These are phyloP conservation scores for Naematelia encephala DNA, from an alignment of 768 basidiomycete genomes.

Conservation along the genomic window DNA sequence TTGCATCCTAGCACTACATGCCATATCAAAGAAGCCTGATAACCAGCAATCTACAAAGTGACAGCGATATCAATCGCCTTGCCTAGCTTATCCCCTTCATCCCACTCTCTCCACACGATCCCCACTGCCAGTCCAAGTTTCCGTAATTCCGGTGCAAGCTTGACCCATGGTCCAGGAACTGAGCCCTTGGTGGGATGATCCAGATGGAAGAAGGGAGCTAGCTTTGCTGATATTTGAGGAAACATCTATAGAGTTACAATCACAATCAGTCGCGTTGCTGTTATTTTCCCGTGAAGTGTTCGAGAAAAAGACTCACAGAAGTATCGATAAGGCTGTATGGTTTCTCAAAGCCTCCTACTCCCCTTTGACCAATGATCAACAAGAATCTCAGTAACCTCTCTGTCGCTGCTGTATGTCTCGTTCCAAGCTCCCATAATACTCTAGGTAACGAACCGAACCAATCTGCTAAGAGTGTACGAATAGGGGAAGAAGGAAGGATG, in stretches of 20 bases:
- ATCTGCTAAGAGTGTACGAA: constrained; percentile 48
- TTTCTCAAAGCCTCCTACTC: constrained; percentile 11
- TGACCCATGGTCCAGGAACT: constrained; percentile 72
- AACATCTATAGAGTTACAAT: constrained; percentile 54
- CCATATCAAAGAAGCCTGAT: no score
- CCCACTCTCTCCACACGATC: constrained; percentile 31
- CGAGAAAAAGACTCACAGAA: constrained; percentile 6
- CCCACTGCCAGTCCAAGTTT: constrained; percentile 66
- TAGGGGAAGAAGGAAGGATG: constrained; percentile 19
- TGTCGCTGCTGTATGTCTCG: constrained; percentile 58
- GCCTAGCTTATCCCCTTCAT: constrained; percentile 15
- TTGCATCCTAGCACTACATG: no score
- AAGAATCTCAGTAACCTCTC: constrained; percentile 64
- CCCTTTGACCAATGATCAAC: constrained; percentile 51
- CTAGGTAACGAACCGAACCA: constrained; percentile 78
- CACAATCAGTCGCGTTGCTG: not conserved
- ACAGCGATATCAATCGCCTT: constrained; percentile 15
- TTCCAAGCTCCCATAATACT: constrained; percentile 78
- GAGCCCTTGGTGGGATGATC: constrained; percentile 70
- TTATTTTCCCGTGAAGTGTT: not conserved
- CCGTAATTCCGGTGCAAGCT: constrained; percentile 58
- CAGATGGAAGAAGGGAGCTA: constrained; percentile 77
- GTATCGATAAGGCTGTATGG: constrained; percentile 11
- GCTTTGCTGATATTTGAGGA: constrained; percentile 58
- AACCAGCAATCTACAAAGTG: no score